These are phyloP conservation scores for Toxoplasma gondii DNA, from an alignment of 169 alveolate genomes.

Conservation along the genomic window DNA sequence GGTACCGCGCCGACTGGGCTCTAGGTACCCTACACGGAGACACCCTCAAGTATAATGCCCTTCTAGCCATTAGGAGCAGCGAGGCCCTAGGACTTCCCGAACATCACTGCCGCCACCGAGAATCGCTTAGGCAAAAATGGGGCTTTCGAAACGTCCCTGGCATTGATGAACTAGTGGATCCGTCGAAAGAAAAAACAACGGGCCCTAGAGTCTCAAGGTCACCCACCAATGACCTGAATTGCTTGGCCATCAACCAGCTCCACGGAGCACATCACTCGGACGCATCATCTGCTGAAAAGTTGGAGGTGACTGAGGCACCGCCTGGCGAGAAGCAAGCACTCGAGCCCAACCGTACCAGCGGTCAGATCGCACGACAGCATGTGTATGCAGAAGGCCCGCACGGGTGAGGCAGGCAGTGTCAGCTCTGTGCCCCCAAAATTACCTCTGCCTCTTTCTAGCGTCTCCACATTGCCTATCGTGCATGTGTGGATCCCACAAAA, in stretches of 20 bases:
- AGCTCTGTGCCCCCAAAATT: no score
- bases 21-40: background rate
- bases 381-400: background rate
- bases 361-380: background rate
- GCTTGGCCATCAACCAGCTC: background rate
- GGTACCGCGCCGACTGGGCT: conserved; percentile 14
- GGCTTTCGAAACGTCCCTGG: background rate
- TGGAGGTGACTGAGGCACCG: background rate
- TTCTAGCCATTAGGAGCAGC: background rate
- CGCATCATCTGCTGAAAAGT: background rate
- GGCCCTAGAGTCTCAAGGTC: background rate
- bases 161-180: background rate
- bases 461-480: no score
- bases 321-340: background rate
- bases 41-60: conserved; percentile 3
- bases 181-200: background rate
- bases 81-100: conserved; percentile 18
- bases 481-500: no score
- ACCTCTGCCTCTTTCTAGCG: no score
- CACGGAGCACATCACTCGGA: background rate
- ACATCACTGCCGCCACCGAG: background rate
- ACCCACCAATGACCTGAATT: background rate
- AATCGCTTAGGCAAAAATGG: background rate
- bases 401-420: background rate
- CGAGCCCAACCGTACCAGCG: background rate